phyloP scores from a whole-genome alignment of 225 moss, liverwort and hornwort species.

The Polytrichum formosum region DNA sequence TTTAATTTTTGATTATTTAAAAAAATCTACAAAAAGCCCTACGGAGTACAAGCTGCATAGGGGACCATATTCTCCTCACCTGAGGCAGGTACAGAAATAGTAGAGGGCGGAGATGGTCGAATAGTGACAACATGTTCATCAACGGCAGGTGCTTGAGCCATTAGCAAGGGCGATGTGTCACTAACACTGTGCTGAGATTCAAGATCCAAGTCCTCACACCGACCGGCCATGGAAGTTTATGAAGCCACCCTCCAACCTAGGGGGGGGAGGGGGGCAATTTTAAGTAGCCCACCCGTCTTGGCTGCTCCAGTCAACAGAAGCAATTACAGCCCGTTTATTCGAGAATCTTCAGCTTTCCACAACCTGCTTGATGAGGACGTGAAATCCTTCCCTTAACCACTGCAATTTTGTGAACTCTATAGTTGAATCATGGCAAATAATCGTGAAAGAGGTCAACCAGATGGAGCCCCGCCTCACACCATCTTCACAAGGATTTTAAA shows the following conservation, averaged over 20 bases:
- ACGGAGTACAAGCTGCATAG: conserved; percentile 6
- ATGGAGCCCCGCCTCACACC: not conserved
- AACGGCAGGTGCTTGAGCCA: conserved; percentile 37
- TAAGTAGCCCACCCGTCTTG: conserved; percentile 24
- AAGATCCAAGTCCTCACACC: conserved; percentile 55
- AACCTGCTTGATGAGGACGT: not conserved
- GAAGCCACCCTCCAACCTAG: conserved; percentile 33
- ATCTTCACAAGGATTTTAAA: not conserved
- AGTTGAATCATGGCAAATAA: too few relatives aligned
- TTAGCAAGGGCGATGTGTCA: conserved; percentile 62
- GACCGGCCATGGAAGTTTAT: conserved; percentile 60
- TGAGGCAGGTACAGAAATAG: conserved; percentile 11
- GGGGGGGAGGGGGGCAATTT: conserved; percentile 18
- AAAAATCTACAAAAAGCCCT: too few relatives aligned
- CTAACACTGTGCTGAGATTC: conserved; percentile 41
- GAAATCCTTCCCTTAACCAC: not conserved
- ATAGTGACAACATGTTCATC: conserved; percentile 54
- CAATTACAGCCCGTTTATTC: not conserved
- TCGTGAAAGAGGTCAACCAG: too few relatives aligned
- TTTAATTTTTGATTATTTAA: too few relatives aligned
- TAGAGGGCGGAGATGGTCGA: conserved; percentile 22
- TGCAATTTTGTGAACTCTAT: too few relatives aligned
- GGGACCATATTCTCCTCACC: conserved; percentile 28
- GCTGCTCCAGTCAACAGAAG: not conserved
- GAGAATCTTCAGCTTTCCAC: not conserved